These are phyloP conservation scores for Epicoccum sorghinum DNA, from an alignment of 2,329 filamentous ascomycete species.

Conservation along the genomic window DNA sequence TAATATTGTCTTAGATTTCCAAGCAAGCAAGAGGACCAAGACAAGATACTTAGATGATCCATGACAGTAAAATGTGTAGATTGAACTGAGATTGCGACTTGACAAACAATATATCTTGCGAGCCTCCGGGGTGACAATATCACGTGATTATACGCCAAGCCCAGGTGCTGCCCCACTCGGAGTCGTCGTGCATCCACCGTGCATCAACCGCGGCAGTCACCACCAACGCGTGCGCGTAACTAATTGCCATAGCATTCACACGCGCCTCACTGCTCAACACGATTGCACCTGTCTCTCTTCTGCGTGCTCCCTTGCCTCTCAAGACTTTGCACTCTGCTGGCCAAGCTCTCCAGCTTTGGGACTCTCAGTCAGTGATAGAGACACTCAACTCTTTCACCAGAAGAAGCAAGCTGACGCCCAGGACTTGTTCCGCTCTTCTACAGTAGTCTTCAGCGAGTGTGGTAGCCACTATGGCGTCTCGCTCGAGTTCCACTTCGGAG, in stretches of 20 bases:
- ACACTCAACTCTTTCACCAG: slow-evolving; percentile 32
- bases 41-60: too few species aligned
- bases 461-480: slow-evolving; percentile 31
- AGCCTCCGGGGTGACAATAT: background rate
- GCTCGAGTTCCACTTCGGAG: slow-evolving; percentile 37
- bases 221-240: slow-evolving; percentile 19
- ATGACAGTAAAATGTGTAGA: too few species aligned
- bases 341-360: slow-evolving; percentile 32
- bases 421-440: slow-evolving; percentile 18
- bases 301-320: slow-evolving; percentile 35
- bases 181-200: slow-evolving; percentile 1
- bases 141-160: slow-evolving; percentile 1
- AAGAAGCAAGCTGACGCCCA: slow-evolving; percentile 43
- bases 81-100: too few species aligned
- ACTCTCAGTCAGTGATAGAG: slow-evolving; percentile 47
- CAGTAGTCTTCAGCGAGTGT: slow-evolving; percentile 15
- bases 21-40: too few species aligned
- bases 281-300: slow-evolving; percentile 33
- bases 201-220: slow-evolving; percentile 12
- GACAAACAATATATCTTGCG: too few species aligned
- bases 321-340: slow-evolving; percentile 28
- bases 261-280: slow-evolving; percentile 15
- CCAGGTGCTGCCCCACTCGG: slow-evolving; percentile 5
- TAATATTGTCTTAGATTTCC: too few species aligned
- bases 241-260: slow-evolving; percentile 13